phyloP scores from a whole-genome alignment of 805 yeast genomes.

The Spathaspora sp. region DNA sequence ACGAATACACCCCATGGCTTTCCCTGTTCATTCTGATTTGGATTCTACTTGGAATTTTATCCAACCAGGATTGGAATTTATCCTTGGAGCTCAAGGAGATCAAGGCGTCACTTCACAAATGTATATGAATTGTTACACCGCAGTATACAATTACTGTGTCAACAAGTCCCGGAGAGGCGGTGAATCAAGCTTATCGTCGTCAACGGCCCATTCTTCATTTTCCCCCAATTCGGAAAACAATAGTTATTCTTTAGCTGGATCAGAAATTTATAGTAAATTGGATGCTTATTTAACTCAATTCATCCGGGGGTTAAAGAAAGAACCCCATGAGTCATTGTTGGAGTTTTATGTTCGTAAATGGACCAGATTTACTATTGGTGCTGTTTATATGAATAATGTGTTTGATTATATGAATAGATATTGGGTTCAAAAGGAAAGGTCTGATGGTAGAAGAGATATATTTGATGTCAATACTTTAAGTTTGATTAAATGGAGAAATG shows the following conservation, averaged over 20 bases:
- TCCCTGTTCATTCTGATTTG: slow-evolving; percentile 59
- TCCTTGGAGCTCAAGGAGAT: slow-evolving; percentile 65
- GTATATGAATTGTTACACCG: slow-evolving; percentile 90
- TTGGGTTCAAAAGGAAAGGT: slow-evolving; percentile 96
- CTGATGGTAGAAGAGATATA: slow-evolving; percentile 85
- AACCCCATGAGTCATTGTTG: slow-evolving; percentile 63
- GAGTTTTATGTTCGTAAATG: slow-evolving; percentile 84
- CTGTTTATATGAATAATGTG: slow-evolving; percentile 86
- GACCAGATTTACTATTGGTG: slow-evolving; percentile 88
- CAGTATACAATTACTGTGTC: slow-evolving; percentile 89
- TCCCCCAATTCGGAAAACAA: slow-evolving; percentile 14
- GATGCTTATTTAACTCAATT: slow-evolving; percentile 63
- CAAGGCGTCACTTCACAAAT: slow-evolving; percentile 62
- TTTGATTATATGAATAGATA: slow-evolving; percentile 94
- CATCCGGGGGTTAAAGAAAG: slow-evolving; percentile 46
- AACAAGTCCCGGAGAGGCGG: slow-evolving; percentile 53
- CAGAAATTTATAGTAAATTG: slow-evolving; percentile 77
- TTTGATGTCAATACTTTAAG: slow-evolving; percentile 90
- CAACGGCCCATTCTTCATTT: slow-evolving; percentile 9
- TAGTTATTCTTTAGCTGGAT: slow-evolving; percentile 68
- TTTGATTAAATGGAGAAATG: slow-evolving; percentile 81
- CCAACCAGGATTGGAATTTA: slow-evolving; percentile 70
- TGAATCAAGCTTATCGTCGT: slow-evolving; percentile 5
- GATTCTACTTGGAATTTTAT: slow-evolving; percentile 74
- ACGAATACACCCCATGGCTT: background rate